Conservation (phyloP, 257 asterid species). For the Nicotiana paniculata region DNA sequence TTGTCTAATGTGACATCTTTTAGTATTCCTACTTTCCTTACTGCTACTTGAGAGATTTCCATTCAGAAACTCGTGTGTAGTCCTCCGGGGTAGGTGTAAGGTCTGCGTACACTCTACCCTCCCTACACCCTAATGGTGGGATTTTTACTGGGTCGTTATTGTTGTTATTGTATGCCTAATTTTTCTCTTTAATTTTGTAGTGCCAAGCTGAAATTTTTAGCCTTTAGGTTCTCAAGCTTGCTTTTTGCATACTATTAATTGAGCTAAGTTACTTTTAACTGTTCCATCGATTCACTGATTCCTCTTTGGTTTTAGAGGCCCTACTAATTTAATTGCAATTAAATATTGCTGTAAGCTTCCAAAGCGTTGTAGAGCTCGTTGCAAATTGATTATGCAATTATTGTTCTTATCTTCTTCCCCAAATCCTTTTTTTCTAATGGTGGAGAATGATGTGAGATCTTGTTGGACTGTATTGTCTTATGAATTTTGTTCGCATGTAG, state of each 20-base stretch:
- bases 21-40: constrained; percentile 3
- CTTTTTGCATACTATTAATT: background rate
- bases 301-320: background rate
- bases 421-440: background rate
- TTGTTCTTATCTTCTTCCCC: background rate
- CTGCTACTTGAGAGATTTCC: background rate
- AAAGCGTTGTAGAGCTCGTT: no score
- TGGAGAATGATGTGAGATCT: background rate
- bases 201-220: background rate
- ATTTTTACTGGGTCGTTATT: no score
- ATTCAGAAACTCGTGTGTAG: background rate
- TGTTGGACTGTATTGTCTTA: background rate
- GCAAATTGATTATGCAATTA: background rate
- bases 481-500: background rate
- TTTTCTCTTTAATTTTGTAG: background rate
- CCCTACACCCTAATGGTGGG: no score
- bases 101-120: no score
- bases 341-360: background rate
- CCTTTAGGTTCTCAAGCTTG: background rate
- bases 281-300: background rate
- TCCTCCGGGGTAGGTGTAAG: no score
- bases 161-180: background rate
- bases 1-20: background rate
- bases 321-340: background rate
- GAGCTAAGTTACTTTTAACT: background rate